Conservation (phyloP, 352 stramenopile species). For the Globisporangium lucens region DNA sequence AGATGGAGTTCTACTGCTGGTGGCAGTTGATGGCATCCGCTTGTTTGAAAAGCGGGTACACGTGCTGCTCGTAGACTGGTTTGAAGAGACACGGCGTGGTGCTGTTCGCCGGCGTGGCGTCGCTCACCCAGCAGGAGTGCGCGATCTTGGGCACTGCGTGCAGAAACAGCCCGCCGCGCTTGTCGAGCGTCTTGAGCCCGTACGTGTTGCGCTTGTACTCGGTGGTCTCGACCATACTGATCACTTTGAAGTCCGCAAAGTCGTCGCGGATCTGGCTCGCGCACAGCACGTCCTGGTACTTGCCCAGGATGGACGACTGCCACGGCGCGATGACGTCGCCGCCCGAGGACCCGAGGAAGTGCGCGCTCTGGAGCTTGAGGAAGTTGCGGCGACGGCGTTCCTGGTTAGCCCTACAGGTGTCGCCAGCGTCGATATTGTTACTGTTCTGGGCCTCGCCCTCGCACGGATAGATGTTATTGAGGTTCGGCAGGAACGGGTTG, state of each 20-base stretch:
- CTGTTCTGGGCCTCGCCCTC: not conserved
- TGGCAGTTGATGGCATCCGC: not conserved
- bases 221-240: constrained; percentile 24
- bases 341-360: constrained; percentile 36
- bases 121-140: constrained; percentile 29
- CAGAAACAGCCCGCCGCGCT: constrained; percentile 22
- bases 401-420: constrained; percentile 11
- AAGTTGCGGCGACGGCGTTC: constrained; percentile 42
- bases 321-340: constrained; percentile 38
- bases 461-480: constrained; percentile 34
- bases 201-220: constrained; percentile 33
- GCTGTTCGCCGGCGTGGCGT: constrained; percentile 1
- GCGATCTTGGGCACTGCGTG: constrained; percentile 20
- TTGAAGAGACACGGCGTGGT: constrained; percentile 11
- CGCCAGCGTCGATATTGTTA: too few species aligned
- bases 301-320: constrained; percentile 32
- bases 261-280: constrained; percentile 5
- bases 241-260: constrained; percentile 16
- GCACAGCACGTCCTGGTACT: constrained; percentile 31
- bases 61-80: constrained; percentile 10
- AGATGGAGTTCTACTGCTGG: too few species aligned
- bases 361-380: constrained; percentile 25
- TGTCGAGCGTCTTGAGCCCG: constrained; percentile 28
- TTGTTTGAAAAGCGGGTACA: constrained; percentile 12
- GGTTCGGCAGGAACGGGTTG: constrained; percentile 33